Evolutionary conservation across 2,329 filamentous ascomycete genomes (phyloP).

Genomic region (Pleomassaria siparia): DNA sequence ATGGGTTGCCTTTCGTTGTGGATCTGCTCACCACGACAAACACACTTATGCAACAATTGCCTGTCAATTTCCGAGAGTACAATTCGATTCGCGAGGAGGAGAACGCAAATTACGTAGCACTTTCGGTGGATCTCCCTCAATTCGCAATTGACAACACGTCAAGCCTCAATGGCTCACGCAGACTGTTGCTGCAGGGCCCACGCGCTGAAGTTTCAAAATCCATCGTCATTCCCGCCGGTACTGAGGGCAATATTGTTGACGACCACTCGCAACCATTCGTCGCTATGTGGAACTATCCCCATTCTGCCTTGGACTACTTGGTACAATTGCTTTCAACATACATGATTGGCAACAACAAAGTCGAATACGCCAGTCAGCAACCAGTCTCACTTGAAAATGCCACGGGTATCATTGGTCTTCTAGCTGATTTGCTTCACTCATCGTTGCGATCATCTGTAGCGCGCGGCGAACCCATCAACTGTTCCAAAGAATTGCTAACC

Average conservation of each 20-base stretch:
- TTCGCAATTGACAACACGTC: slow-evolving; percentile 48
- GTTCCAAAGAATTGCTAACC: slow-evolving; percentile 31
- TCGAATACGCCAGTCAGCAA: slow-evolving; percentile 50
- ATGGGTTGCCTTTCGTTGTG: slow-evolving; percentile 55
- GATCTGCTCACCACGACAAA: slow-evolving; percentile 66
- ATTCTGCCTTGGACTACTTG: slow-evolving; percentile 78
- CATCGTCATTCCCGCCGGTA: slow-evolving; percentile 67
- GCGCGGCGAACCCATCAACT: slow-evolving; percentile 15
- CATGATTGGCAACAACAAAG: slow-evolving; percentile 55
- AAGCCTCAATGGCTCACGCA: slow-evolving; percentile 23
- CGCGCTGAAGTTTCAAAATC: slow-evolving; percentile 32
- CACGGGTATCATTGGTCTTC: slow-evolving; percentile 71
- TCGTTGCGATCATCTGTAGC: slow-evolving; percentile 31
- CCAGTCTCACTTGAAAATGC: slow-evolving; percentile 62
- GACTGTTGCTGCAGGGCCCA: slow-evolving; percentile 21
- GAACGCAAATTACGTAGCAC: slow-evolving; percentile 74
- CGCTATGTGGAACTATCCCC: slow-evolving; percentile 71
- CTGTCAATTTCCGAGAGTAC: slow-evolving; percentile 71
- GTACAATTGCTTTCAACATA: slow-evolving; percentile 74
- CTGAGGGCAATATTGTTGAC: slow-evolving; percentile 71
- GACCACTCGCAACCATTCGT: slow-evolving; percentile 72
- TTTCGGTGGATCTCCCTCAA: slow-evolving; percentile 65
- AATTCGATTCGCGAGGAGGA: slow-evolving; percentile 81
- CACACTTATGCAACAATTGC: slow-evolving; percentile 77
- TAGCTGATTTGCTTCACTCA: slow-evolving; percentile 67